These are phyloP conservation scores for Trichaptum fuscoviolaceum DNA, from an alignment of 768 basidiomycete species.

Conservation along the genomic window DNA sequence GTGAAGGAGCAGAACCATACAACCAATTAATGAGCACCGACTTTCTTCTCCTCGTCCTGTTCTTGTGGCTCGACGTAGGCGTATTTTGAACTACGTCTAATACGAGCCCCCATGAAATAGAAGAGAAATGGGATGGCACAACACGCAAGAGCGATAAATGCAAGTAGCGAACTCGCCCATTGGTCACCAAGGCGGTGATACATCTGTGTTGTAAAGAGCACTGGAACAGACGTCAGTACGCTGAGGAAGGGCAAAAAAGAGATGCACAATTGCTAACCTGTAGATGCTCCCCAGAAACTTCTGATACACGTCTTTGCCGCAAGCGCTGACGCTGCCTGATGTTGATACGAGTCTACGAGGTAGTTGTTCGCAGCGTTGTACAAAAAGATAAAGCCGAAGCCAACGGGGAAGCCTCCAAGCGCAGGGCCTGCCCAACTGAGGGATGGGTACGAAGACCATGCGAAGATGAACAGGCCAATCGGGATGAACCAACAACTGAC, in stretches of 20 bases:
- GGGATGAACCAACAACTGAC: constrained; percentile 31
- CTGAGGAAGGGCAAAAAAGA: constrained; percentile 28
- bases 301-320: constrained; percentile 32
- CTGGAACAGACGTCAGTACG: constrained; percentile 8
- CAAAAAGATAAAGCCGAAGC: constrained; percentile 32
- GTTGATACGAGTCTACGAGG: constrained; percentile 35
- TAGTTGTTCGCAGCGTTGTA: constrained; percentile 37
- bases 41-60: not conserved
- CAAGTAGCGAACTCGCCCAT: constrained; percentile 33
- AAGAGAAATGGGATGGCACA: constrained; percentile 32
- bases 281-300: constrained; percentile 29
- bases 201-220: constrained; percentile 23
- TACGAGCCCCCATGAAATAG: constrained; percentile 32
- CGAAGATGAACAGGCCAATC: constrained; percentile 36
- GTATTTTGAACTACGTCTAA: constrained; percentile 33
- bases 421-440: constrained; percentile 34
- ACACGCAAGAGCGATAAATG: constrained; percentile 28
- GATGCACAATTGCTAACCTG: not conserved
- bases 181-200: constrained; percentile 34
- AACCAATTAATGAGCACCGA: constrained; percentile 4
- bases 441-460: constrained; percentile 34
- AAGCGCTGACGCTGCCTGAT: constrained; percentile 34
- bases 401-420: constrained; percentile 32
- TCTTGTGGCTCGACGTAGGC: constrained; percentile 10
- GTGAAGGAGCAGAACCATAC: constrained; percentile 18